These are phyloP conservation scores for Crepidotus variabilis DNA, from an alignment of 768 basidiomycete species.

Conservation along the genomic window DNA sequence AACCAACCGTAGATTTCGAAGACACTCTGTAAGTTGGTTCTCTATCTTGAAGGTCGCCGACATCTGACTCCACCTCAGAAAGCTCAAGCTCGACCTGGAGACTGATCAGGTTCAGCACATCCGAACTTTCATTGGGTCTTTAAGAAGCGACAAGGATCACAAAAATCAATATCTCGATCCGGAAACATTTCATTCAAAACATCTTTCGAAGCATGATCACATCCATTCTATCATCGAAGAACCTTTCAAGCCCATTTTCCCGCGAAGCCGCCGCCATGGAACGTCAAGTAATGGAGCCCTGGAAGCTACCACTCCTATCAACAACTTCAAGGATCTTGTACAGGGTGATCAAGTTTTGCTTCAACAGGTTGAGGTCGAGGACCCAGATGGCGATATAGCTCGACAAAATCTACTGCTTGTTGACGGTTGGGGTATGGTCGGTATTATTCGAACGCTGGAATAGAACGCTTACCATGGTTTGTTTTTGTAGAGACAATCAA, in stretches of 20 bases:
- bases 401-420: constrained; percentile 53
- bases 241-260: constrained; percentile 37
- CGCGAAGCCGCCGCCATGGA: constrained; percentile 25
- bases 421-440: constrained; percentile 59
- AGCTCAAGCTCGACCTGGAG: not conserved
- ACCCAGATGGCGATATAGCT: constrained; percentile 41
- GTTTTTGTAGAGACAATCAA: constrained; percentile 30
- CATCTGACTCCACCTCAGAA: not conserved
- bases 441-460: not conserved
- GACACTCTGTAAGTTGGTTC: constrained; percentile 2
- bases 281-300: constrained; percentile 8
- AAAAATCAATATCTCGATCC: constrained; percentile 24
- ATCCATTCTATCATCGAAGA: constrained; percentile 10
- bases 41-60: not conserved
- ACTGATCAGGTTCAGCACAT: constrained; percentile 8
- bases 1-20: constrained; percentile 1
- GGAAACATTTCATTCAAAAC: constrained; percentile 8
- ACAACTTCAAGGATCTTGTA: constrained; percentile 7
- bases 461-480: not conserved
- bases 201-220: not conserved
- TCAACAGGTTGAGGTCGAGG: constrained; percentile 16
- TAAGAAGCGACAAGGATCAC: constrained; percentile 17
- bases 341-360: constrained; percentile 6
- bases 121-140: constrained; percentile 13
- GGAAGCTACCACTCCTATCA: not conserved